Conservation (phyloP, 495 filamentous ascomycete species). For the Trichoderma reesei region DNA sequence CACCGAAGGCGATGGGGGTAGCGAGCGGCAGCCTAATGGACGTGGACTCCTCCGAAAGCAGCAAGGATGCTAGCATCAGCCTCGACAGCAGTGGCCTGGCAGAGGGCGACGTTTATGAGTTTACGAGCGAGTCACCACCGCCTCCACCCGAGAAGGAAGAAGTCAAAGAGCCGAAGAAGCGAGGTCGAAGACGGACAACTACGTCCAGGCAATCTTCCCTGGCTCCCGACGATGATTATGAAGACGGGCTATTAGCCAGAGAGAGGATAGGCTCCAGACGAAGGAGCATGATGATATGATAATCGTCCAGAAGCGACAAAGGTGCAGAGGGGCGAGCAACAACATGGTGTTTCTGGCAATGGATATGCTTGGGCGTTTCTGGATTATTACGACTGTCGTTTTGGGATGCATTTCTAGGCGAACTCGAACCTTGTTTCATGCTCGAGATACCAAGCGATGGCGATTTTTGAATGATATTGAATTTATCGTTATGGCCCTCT, state of each 20-base stretch:
- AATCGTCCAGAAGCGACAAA: conserved; percentile 17
- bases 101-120: conserved; percentile 27
- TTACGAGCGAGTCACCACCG: conserved; percentile 23
- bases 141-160: conserved; percentile 13
- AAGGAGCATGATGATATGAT: conserved; percentile 48
- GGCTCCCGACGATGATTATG: conserved; percentile 16
- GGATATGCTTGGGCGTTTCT: conserved; percentile 2
- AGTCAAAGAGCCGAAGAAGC: conserved; percentile 12
- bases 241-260: conserved; percentile 1
- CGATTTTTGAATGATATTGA: conserved; percentile 7
- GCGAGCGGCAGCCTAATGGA: background rate
- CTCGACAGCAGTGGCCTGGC: conserved; percentile 1
- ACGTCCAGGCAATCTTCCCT: conserved; percentile 20
- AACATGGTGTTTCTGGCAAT: background rate
- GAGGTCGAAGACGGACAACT: conserved; percentile 12
- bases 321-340: background rate
- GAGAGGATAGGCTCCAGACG: conserved; percentile 23
- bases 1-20: conserved; percentile 14
- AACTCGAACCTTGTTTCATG: background rate
- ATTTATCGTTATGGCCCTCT: conserved; percentile 11
- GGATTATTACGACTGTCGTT: background rate
- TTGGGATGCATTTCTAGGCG: background rate
- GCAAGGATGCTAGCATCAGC: background rate
- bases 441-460: conserved; percentile 10
- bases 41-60: background rate